Evolutionary conservation across 139 green algal genomes (phyloP), one percentile per base, ranked within the genome.

Genomic region (Picochlorum sp.): DNA sequence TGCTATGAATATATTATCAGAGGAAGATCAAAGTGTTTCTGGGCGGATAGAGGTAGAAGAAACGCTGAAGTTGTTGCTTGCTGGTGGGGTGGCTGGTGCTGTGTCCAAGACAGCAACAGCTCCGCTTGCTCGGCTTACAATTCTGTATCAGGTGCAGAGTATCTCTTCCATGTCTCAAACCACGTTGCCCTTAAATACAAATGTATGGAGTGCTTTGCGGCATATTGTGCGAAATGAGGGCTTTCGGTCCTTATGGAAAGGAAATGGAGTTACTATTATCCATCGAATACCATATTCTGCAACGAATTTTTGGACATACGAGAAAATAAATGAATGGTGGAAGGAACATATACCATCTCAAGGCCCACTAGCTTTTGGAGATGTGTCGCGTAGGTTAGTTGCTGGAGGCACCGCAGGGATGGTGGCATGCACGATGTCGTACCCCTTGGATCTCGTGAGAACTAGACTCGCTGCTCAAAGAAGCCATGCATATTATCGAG

Each of bases 221-320:
- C 54, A 76, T 29, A 68, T 95, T 0, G 61, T 85, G 7, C 53
- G 37, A 4, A 51, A 61, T 13, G 89, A 98, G 59, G 92, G 92
- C 9, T 10, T 92, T 0, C 14, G 26, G 1, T 75, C 86, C 13
- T 67, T 98, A 1, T 98, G 91, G 91, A 88, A 87, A 52, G 91
- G 91, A 55, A 98, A 98, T 69, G 79, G 75, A 4, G 78, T 85
- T n/a, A 76, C 69, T 7, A 76, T 76, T 53, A 25, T 96, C n/a
- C 92, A 98, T 64, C 78, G 93, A 16, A 55, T 98, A 51, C 92
- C 92, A 4, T 98, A 98, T 80, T 94, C 87, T 0, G 81, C 88
- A 18, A 76, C 89, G 45, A 98, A 96, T 76, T 98, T 98, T 50
- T 88, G 77, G 61, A 69, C 81, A 3, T 97, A 96, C 69, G 91